Evolutionary conservation across 129 eudicot species (phyloP).

Genomic region (Heracleum sosnowskyi): DNA sequence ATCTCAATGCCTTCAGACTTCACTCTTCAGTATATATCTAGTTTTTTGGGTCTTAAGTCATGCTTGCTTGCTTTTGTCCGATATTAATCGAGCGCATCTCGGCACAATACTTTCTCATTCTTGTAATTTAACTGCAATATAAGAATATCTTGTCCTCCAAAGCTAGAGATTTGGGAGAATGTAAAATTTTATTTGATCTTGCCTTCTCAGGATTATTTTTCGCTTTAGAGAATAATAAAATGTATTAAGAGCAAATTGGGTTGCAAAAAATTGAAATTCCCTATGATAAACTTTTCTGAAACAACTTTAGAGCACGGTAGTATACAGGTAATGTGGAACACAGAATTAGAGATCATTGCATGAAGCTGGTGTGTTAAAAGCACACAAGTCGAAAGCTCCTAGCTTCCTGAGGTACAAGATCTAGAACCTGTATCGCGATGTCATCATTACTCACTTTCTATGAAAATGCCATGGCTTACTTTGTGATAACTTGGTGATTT

Average conservation of each 20-base stretch:
- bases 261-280: neutral
- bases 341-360: neutral
- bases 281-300: neutral
- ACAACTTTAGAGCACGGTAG: neutral
- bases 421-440: neutral
- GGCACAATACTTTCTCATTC: neutral
- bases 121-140: neutral
- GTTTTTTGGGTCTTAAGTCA: too few species aligned
- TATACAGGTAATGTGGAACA: neutral
- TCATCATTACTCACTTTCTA: constrained; percentile 4
- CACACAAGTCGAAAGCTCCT: neutral
- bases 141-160: neutral
- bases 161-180: neutral
- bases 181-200: neutral
- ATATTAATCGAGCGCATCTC: neutral
- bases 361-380: neutral
- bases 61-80: too few species aligned
- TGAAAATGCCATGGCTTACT: constrained; percentile 10
- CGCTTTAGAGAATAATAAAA: neutral
- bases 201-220: neutral
- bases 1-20: too few species aligned
- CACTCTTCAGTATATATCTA: too few species aligned
- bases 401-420: too few species aligned
- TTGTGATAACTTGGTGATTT: constrained; percentile 22
- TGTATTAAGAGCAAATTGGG: neutral